A percentile compares a stretch with the other conserved stretches of the same genome.
Conservation (phyloP, 1,139 yeast species). For the Blastobotrys capitulatus region DNA sequence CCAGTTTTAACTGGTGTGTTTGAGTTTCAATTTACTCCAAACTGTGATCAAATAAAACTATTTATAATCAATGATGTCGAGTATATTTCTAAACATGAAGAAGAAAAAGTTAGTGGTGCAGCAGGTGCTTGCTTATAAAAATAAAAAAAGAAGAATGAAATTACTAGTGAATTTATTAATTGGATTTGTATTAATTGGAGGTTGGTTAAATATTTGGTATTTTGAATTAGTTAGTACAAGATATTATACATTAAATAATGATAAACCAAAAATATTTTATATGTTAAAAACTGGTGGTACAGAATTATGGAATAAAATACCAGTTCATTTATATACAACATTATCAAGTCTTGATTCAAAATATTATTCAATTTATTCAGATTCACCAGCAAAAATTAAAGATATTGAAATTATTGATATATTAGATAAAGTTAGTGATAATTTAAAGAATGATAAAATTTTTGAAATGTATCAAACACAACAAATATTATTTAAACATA, state of each 20-base stretch:
- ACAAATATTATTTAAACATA: conserved; percentile 22
- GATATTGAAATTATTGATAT: conserved; percentile 34
- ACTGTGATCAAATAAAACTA: conserved; percentile 54
- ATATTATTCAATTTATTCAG: conserved; percentile 34
- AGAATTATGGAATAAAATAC: conserved; percentile 36
- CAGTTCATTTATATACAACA: conserved; percentile 34
- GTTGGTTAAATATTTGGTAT: not conserved
- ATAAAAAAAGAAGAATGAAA: not conserved
- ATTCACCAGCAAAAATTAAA: conserved; percentile 29
- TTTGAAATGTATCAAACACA: conserved; percentile 29
- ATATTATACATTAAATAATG: not conserved
- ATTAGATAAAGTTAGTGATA: conserved; percentile 27
- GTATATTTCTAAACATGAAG: conserved; percentile 41
- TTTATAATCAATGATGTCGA: conserved; percentile 77
- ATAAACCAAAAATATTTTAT: conserved; percentile 22
- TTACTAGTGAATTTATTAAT: not conserved
- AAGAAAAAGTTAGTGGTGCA: not conserved
- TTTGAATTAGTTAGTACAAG: not conserved
- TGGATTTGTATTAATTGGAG: not conserved
- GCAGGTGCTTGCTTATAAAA: conserved; percentile 2
- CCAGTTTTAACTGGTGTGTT: conserved; percentile 61
- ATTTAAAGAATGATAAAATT: conserved; percentile 19
- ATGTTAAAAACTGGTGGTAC: conserved; percentile 37
- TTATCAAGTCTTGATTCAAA: conserved; percentile 28
- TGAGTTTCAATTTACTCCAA: conserved; percentile 62